Conservation (phyloP, 2,329 filamentous ascomycete genomes). For the Hawksworthiomyces lignivorus region DNA sequence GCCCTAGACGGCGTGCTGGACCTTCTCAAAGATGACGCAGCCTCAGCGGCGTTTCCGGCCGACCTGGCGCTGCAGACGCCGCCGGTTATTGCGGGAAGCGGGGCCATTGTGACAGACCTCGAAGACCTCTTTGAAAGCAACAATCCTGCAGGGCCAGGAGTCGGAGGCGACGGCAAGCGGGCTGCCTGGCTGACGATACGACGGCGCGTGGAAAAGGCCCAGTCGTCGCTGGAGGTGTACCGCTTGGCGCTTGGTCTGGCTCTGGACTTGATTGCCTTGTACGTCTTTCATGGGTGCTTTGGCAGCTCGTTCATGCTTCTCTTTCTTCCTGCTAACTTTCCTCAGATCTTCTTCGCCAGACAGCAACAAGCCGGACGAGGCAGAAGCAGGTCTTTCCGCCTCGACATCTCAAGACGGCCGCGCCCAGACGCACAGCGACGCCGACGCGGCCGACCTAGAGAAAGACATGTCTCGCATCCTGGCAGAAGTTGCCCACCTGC, state of each 20-base stretch:
- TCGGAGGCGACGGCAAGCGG: constrained; percentile 27
- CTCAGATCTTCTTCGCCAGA: neutral
- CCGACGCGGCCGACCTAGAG: neutral
- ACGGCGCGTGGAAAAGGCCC: constrained; percentile 24
- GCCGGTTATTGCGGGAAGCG: constrained; percentile 27
- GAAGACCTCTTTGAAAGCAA: constrained; percentile 25
- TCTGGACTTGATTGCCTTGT: constrained; percentile 33
- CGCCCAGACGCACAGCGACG: constrained; percentile 17
- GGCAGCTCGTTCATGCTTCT: neutral
- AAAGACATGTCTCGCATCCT: constrained; percentile 26
- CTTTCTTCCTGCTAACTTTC: neutral
- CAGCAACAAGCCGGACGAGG: too few relatives aligned
- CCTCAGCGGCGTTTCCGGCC: constrained; percentile 22
- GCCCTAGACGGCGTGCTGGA: constrained; percentile 32
- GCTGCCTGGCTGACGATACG: constrained; percentile 28
- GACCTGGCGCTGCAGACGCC: constrained; percentile 29
- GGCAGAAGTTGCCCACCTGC: constrained; percentile 26
- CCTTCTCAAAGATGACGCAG: constrained; percentile 31
- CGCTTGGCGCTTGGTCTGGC: constrained; percentile 31
- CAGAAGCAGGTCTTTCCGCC: too few relatives aligned
- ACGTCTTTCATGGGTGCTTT: neutral
- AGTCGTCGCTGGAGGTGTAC: constrained; percentile 29
- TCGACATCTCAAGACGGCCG: too few relatives aligned
- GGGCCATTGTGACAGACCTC: constrained; percentile 28
- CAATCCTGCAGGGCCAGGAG: too few relatives aligned